Percentiles rank a stretch among this genome's conserved stretches.
Conservation (phyloP, 345 rosid genomes). For the Ceriops zippeliana region DNA sequence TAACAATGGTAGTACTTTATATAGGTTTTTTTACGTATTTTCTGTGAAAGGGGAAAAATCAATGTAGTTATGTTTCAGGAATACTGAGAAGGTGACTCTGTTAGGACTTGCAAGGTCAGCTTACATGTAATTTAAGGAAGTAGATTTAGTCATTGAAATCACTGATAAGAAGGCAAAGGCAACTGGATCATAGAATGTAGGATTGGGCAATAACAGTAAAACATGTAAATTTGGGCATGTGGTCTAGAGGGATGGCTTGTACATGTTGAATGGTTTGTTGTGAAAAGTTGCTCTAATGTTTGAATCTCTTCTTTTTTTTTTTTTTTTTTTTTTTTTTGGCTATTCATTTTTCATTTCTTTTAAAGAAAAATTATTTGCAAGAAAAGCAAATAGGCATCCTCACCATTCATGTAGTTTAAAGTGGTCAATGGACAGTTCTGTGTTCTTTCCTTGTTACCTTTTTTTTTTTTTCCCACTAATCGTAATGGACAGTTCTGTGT, state of each 20-base stretch:
- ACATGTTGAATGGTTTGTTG: background rate
- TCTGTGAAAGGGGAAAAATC: too few relatives aligned
- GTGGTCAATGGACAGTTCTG: too few relatives aligned
- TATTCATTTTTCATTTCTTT: background rate
- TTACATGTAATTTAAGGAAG: background rate
- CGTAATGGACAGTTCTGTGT: too few relatives aligned
- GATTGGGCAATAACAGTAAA: background rate
- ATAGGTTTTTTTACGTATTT: too few relatives aligned
- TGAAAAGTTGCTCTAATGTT: background rate
- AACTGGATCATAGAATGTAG: background rate
- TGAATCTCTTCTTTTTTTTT: background rate
- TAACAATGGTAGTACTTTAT: too few relatives aligned
- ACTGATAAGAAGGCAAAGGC: background rate
- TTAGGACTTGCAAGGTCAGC: background rate
- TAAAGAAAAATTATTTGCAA: background rate
- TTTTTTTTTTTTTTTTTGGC: too few relatives aligned
- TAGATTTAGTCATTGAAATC: background rate
- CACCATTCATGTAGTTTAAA: background rate
- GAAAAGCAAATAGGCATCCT: background rate
- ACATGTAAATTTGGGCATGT: background rate
- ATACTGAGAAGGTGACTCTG: too few relatives aligned
- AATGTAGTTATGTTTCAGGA: too few relatives aligned
- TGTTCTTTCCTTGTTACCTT: background rate
- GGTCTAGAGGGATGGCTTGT: background rate
- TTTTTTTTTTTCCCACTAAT: conserved; percentile 17